Evolutionary conservation across 2,329 filamentous ascomycete genomes (phyloP), one percentile per base, ranked within the genome.

Genomic region (Akanthomyces lecanii): DNA sequence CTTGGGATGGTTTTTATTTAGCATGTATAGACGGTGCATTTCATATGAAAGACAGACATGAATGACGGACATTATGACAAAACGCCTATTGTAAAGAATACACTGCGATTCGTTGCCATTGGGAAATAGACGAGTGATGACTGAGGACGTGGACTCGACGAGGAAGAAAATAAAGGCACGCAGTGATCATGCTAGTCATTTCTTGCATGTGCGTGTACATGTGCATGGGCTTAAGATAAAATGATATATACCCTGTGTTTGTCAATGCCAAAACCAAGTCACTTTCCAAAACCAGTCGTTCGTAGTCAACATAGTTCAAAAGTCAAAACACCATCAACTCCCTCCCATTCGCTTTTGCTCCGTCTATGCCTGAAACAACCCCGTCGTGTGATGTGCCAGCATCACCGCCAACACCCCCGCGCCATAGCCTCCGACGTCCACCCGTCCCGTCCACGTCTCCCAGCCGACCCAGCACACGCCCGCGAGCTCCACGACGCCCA

Each of bases 401-500:
- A 75, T 75, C 6, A 66, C 61, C 4, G 64, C 67, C 63, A 76
- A 62, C 25, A 73, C 66, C 4, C 66, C 71, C 1, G 68, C 51
- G 8, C 74, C 74, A 38, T 73, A 72, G 52, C 62, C 65, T 0
- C 64, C 67, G 11, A 71, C 67, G 4, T 70, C 66, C 5, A 62
- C 42, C 7, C 67, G 65, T 3, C 65, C 67, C 44, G 67, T 68
- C 70, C 72, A 76, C 10, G 71, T 67, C 54, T 73, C 67, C 65
- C 70, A 72, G 1, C 66, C 72, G 5, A 74, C 67, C 73, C 73
- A 75, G 63, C 74, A 76, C 1, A 75, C 63, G 16, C 69, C 70
- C 0, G 71, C 69, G 7, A 76, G 62, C 64, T 76, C 75, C 0
- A 67, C 57, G 0, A 75, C 71, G 10, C 72, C 72, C 25, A 75